These are phyloP conservation scores for Penstemon davidsonii DNA, from an alignment of 257 asterid genomes.

Conservation along the genomic window DNA sequence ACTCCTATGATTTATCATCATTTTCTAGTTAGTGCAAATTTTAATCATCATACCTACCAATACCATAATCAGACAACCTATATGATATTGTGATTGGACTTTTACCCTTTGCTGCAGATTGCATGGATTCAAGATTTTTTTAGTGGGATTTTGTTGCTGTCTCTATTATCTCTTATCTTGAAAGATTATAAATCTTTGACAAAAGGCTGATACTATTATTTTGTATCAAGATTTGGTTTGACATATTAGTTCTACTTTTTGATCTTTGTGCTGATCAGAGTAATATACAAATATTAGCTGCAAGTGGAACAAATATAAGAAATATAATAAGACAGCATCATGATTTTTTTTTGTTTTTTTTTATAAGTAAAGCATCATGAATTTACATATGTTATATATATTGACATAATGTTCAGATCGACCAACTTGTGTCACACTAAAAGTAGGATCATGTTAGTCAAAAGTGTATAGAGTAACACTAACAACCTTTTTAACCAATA, in stretches of 20 bases:
- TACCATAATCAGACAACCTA: constrained; percentile 11
- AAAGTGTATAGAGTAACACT: too few species aligned
- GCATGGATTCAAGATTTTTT: constrained; percentile 4
- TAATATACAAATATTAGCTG: too few species aligned
- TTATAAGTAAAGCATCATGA: not conserved
- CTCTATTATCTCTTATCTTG: constrained; percentile 22
- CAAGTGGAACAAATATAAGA: too few species aligned
- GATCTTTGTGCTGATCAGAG: too few species aligned
- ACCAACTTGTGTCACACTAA: too few species aligned
- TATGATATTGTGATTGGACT: constrained; percentile 14
- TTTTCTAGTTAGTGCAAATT: constrained; percentile 41
- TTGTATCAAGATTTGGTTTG: not conserved
- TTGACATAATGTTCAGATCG: too few species aligned
- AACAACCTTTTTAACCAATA: too few species aligned
- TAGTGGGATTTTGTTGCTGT: constrained; percentile 35
- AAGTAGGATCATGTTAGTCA: too few species aligned
- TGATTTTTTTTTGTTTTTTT: too few species aligned
- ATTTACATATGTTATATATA: too few species aligned
- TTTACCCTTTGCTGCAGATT: constrained; percentile 12
- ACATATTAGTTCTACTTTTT: not conserved
- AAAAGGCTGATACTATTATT: not conserved
- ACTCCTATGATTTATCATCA: constrained; percentile 26
- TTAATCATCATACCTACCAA: constrained; percentile 45
- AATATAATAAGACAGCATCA: too few species aligned
- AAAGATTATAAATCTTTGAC: not conserved